Evolutionary conservation across 2,329 filamentous ascomycete genomes (phyloP), one percentile per base, ranked within the genome.

Genomic region (Penicillium sclerotigenum): DNA sequence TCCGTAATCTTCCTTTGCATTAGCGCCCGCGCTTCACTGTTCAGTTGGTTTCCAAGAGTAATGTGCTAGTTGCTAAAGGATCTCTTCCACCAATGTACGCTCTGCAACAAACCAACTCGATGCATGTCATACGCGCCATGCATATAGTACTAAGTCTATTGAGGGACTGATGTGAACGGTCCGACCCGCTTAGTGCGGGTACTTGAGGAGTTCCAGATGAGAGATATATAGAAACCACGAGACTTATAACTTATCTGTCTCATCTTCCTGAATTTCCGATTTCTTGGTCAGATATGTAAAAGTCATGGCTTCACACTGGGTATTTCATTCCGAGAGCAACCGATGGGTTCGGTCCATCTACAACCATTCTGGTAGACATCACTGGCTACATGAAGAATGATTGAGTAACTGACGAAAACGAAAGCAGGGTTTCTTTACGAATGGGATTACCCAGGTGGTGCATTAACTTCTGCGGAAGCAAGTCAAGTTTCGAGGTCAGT

Each of bases 61-160:
- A 50, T 29, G 41, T 52, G 38, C 6, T 24, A 18, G 16, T n/a
- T 29, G 11, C 28, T 31, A 34, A 31, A 34, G 2, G 1, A 6
- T 29, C 26, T 16, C 6, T 37, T 20, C 29, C 6, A 11, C 51
- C 28, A 52, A 55, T 54, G 22, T 49, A 24, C 18, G 40, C 24
- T 22, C 48, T 40, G 31, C 29, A 52, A 42, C 28, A 46, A 36
- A 42, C 29, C 47, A 59, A 52, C 42, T 22, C 45, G 31, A 14
- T 45, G n/a, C n/a, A 24, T 46, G 36, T 8, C 26, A 49, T 52
- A 59, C 51, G 51, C 47, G 54, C 51, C 47, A 31, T 57, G 47
- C 43, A 34, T 24, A 40, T 46, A 26, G 2, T 18, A 8, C 5
- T 26, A 22, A 13, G 5, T n/a, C 18, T n/a, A 16, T 31, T 16